These are phyloP conservation scores for Pseudoperonospora humuli DNA, from an alignment of 352 stramenopile genomes.

Conservation along the genomic window DNA sequence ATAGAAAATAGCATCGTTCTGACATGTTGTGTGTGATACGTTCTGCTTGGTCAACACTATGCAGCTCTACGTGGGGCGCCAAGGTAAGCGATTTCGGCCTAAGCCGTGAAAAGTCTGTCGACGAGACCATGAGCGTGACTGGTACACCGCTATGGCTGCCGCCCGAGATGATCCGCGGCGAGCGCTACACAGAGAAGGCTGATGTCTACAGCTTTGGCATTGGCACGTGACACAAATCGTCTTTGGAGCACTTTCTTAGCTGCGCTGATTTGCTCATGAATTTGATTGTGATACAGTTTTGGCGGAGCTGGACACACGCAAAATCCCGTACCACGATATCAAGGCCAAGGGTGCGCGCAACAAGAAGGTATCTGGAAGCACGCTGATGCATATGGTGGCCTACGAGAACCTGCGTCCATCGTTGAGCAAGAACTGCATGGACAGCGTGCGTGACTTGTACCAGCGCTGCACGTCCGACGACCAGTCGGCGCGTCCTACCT, in stretches of 20 bases:
- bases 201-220: constrained; percentile 87
- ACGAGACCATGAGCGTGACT: constrained; percentile 91
- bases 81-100: constrained; percentile 98
- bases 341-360: constrained; percentile 76
- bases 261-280: neutral
- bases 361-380: constrained; percentile 81
- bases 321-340: constrained; percentile 85
- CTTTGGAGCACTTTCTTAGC: neutral
- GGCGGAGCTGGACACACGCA: constrained; percentile 75
- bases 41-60: constrained; percentile 7
- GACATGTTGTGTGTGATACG: no score
- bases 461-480: constrained; percentile 74
- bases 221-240: constrained; percentile 26
- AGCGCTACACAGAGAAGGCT: constrained; percentile 84
- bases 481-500: constrained; percentile 65
- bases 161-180: constrained; percentile 84
- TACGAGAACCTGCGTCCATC: constrained; percentile 83
- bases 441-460: constrained; percentile 74
- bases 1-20: constrained; percentile 7
- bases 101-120: constrained; percentile 92
- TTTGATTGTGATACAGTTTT: constrained; percentile 43
- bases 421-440: constrained; percentile 77
- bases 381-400: constrained; percentile 86
- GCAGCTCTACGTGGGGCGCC: constrained; percentile 70
- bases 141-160: constrained; percentile 78